Conservation (phyloP, 441 rosid species). For the Kokia cookei region DNA sequence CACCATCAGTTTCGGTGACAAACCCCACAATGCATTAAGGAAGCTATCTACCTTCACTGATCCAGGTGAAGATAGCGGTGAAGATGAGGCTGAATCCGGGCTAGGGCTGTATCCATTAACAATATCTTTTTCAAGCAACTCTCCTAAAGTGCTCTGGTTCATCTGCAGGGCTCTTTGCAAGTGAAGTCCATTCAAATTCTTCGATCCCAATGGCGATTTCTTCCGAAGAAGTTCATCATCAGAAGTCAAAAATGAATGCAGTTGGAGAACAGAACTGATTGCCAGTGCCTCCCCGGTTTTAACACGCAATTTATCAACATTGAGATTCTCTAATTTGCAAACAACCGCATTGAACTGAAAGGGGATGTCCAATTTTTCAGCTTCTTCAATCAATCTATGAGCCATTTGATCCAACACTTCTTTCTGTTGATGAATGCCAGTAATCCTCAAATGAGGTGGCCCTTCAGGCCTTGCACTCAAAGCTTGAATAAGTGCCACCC, state of each 20-base stretch:
- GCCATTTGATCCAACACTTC: slow-evolving; percentile 81
- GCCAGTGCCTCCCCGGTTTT: slow-evolving; percentile 96
- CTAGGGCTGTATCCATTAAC: slow-evolving; percentile 50
- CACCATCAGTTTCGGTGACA: slow-evolving; percentile 59
- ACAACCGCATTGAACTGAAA: slow-evolving; percentile 81
- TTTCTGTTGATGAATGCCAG: slow-evolving; percentile 75
- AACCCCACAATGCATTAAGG: slow-evolving; percentile 39
- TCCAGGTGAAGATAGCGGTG: slow-evolving; percentile 33
- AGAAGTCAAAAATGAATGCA: slow-evolving; percentile 67
- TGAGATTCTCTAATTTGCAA: slow-evolving; percentile 56
- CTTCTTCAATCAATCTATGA: slow-evolving; percentile 66
- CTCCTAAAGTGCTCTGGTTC: slow-evolving; percentile 45
- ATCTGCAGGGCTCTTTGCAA: slow-evolving; percentile 37
- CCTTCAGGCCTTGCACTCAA: slow-evolving; percentile 73
- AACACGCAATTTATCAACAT: slow-evolving; percentile 65
- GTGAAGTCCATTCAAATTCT: slow-evolving; percentile 32
- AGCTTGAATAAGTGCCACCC: slow-evolving; percentile 78
- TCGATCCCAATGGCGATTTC: slow-evolving; percentile 27
- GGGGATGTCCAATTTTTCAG: slow-evolving; percentile 76
- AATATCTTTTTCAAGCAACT: slow-evolving; percentile 54
- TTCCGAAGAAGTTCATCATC: slow-evolving; percentile 44
- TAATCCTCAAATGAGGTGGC: slow-evolving; percentile 89
- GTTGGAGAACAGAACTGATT: slow-evolving; percentile 68
- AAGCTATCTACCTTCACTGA: slow-evolving; percentile 40
- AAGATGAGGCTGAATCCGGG: slow-evolving; percentile 63